Conservation (phyloP, 176 grass and related monocot genomes). For the Bothriochloa decipiens region DNA sequence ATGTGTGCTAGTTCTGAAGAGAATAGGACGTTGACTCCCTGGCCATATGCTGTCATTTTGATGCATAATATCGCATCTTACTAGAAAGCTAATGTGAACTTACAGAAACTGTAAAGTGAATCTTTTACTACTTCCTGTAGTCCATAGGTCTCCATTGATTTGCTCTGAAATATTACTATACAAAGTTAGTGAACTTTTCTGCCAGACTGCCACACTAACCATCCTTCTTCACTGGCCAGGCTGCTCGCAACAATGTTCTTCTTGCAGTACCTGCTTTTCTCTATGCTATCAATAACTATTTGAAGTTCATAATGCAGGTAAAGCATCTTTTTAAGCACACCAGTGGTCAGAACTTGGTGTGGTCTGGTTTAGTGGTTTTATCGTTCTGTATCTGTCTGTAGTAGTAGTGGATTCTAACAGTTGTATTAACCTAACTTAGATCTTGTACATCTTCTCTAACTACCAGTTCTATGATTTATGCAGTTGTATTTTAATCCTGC, state of each 20-base stretch:
- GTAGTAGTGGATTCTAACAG: slow-evolving; percentile 13
- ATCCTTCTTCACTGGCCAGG: slow-evolving; percentile 53
- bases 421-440: slow-evolving; percentile 29
- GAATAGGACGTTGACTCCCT: background rate
- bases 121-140: slow-evolving; percentile 20
- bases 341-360: slow-evolving; percentile 5
- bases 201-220: slow-evolving; percentile 37
- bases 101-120: slow-evolving; percentile 16
- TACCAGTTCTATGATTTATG: slow-evolving; percentile 46
- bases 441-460: slow-evolving; percentile 47
- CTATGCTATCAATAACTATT: slow-evolving; percentile 97
- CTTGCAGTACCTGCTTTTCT: slow-evolving; percentile 95
- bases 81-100: slow-evolving; percentile 23
- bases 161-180: background rate
- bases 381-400: background rate
- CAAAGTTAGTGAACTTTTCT: background rate
- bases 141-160: slow-evolving; percentile 2
- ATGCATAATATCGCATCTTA: slow-evolving; percentile 23
- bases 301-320: slow-evolving; percentile 99
- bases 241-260: slow-evolving; percentile 90
- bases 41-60: slow-evolving; percentile 29
- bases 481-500: slow-evolving; percentile 99
- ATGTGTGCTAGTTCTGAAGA: slow-evolving; percentile 24
- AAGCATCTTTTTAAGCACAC: slow-evolving; percentile 16
- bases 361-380: background rate